Conservation (phyloP, 768 basidiomycete genomes). For the Xerocomellus chrysenteron region DNA sequence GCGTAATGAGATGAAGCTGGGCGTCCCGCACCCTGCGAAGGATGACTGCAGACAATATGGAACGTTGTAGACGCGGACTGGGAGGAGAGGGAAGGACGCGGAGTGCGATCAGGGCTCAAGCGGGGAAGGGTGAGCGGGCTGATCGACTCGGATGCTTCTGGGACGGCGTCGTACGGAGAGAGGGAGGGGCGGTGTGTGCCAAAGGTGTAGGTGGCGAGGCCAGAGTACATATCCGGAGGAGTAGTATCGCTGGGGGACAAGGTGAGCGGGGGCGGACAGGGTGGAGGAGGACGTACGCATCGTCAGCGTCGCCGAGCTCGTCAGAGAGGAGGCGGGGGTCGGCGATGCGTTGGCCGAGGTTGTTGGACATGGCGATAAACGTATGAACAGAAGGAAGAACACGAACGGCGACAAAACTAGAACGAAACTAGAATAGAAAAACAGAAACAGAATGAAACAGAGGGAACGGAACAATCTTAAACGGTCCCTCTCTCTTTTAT, state of each 20-base stretch:
- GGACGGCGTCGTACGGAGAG: slow-evolving; percentile 8
- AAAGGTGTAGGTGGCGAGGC: slow-evolving; percentile 43
- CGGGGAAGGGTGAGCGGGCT: slow-evolving; percentile 37
- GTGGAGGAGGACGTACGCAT: not conserved
- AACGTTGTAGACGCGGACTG: slow-evolving; percentile 2
- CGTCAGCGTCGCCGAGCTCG: slow-evolving; percentile 18
- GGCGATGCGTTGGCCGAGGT: slow-evolving; percentile 27
- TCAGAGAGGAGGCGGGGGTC: slow-evolving; percentile 31
- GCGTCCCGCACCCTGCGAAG: slow-evolving; percentile 30
- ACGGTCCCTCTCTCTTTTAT: not conserved
- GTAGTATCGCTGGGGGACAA: not conserved
- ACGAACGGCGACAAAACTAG: not conserved
- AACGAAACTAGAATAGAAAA: not conserved
- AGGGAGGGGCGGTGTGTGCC: slow-evolving; percentile 32
- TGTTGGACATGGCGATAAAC: slow-evolving; percentile 18
- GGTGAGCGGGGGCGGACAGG: not conserved
- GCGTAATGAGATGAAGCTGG: slow-evolving; percentile 18
- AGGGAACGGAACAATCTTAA: not conserved
- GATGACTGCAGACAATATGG: slow-evolving; percentile 33
- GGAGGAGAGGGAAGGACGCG: slow-evolving; percentile 42
- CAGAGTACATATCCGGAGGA: slow-evolving; percentile 34
- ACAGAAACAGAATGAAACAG: not conserved
- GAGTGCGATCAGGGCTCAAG: slow-evolving; percentile 41
- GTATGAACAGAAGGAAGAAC: slow-evolving; percentile 13
- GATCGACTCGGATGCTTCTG: slow-evolving; percentile 28